Evolutionary conservation across 352 stramenopile genomes (phyloP).

Genomic region (Globisporangium spiculum): DNA sequence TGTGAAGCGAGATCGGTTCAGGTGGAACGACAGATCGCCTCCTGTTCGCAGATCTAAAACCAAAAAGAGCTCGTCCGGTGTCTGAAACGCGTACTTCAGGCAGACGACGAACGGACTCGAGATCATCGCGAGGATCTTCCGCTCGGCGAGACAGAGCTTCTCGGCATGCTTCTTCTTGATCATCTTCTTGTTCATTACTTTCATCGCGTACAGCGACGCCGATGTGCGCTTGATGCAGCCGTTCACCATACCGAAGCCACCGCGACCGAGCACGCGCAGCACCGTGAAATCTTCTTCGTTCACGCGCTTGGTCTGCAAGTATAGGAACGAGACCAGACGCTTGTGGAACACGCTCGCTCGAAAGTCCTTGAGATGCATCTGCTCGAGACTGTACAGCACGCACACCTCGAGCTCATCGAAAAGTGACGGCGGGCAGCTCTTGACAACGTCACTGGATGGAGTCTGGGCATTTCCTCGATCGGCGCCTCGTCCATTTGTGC

Average conservation of each 20-base stretch:
- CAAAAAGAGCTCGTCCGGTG: slow-evolving; percentile 93
- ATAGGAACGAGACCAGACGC: slow-evolving; percentile 89
- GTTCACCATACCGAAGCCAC: slow-evolving; percentile 96
- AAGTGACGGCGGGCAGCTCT: slow-evolving; percentile 28
- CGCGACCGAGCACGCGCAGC: slow-evolving; percentile 93
- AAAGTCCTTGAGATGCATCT: slow-evolving; percentile 75
- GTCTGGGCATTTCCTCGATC: slow-evolving; percentile 13
- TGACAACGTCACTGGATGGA: slow-evolving; percentile 4
- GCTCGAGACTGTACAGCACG: slow-evolving; percentile 65
- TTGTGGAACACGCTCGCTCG: slow-evolving; percentile 72
- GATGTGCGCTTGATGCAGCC: slow-evolving; percentile 94
- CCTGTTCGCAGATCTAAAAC: slow-evolving; percentile 96
- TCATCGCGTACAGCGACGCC: slow-evolving; percentile 81
- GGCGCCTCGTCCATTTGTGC: slow-evolving; percentile 1
- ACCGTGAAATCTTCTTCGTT: slow-evolving; percentile 95
- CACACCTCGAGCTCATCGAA: slow-evolving; percentile 79
- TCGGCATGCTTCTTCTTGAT: slow-evolving; percentile 92
- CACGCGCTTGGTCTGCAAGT: slow-evolving; percentile 86
- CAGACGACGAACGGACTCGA: slow-evolving; percentile 93
- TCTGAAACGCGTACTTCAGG: slow-evolving; percentile 96
- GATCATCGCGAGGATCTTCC: slow-evolving; percentile 75
- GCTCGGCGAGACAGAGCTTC: slow-evolving; percentile 73
- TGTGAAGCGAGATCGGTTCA: slow-evolving; percentile 69
- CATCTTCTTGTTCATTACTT: slow-evolving; percentile 88
- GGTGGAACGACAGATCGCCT: slow-evolving; percentile 92